phyloP scores from a whole-genome alignment of 495 filamentous ascomycete genomes.

The Lentithecium fluviatile region DNA sequence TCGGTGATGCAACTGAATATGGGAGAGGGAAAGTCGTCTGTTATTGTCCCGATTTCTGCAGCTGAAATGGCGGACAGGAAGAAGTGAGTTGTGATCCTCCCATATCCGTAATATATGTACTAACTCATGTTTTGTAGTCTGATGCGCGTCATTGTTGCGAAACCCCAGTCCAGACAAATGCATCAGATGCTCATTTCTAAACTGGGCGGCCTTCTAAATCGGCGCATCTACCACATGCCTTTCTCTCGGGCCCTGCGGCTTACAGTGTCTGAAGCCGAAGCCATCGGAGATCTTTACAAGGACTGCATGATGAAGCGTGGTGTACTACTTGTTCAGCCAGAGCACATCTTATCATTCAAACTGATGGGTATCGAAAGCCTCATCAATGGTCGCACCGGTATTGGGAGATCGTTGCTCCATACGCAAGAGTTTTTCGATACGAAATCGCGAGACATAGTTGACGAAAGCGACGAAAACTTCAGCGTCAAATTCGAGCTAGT shows the following conservation, averaged over 20 bases:
- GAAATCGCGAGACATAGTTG: conserved; percentile 38
- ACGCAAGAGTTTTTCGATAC: conserved; percentile 35
- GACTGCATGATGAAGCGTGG: conserved; percentile 48
- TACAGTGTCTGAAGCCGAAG: conserved; percentile 20
- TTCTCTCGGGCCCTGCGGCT: conserved; percentile 56
- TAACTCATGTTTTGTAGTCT: conserved; percentile 48
- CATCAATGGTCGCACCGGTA: conserved; percentile 27
- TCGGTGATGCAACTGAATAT: conserved; percentile 70
- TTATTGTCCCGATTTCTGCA: conserved; percentile 66
- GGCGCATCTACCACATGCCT: conserved; percentile 61
- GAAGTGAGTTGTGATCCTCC: neutral
- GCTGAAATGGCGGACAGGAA: conserved; percentile 53
- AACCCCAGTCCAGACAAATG: conserved; percentile 63
- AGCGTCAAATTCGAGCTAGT: conserved; percentile 45
- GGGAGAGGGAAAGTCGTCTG: conserved; percentile 71
- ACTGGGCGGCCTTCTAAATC: conserved; percentile 59
- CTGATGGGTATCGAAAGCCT: conserved; percentile 61
- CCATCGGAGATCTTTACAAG: conserved; percentile 45
- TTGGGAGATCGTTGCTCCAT: conserved; percentile 22
- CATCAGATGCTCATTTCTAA: conserved; percentile 58
- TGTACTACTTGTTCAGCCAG: conserved; percentile 62
- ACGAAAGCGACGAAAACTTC: conserved; percentile 42
- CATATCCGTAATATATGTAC: too few species aligned
- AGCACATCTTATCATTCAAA: conserved; percentile 69
- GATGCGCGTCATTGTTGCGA: conserved; percentile 60